Percentiles rank a stretch among this genome's conserved stretches.
Conservation (phyloP, 208 protist species). For the Leishmania aethiopica region DNA sequence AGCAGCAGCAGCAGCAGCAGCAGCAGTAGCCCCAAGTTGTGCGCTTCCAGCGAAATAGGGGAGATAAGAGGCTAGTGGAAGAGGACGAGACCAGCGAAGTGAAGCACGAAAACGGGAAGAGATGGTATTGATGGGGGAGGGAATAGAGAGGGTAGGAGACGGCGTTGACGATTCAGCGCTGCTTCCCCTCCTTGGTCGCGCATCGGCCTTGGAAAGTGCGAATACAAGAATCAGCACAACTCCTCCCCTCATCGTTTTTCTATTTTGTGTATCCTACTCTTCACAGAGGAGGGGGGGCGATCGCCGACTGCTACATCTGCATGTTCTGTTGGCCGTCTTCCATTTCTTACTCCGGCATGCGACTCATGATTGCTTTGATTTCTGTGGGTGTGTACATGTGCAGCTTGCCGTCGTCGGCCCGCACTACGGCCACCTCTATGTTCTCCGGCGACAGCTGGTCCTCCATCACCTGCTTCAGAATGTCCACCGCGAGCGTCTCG, state of each 20-base stretch:
- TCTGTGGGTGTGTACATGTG: constrained; percentile 89
- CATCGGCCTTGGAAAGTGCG: neutral
- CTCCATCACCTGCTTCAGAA: constrained; percentile 99
- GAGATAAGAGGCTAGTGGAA: neutral
- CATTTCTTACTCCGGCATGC: constrained; percentile 37
- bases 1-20: neutral
- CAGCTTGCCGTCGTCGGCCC: constrained; percentile 78
- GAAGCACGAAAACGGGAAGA: neutral
- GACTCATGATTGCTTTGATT: constrained; percentile 92
- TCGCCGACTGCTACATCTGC: neutral
- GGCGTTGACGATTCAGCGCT: neutral
- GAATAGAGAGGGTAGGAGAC: neutral
- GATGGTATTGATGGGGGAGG: neutral
- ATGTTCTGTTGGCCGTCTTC: neutral
- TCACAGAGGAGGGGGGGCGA: neutral
- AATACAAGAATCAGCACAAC: neutral
- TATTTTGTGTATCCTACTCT: neutral
- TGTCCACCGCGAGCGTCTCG: constrained; percentile 95
- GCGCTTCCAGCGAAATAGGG: neutral
- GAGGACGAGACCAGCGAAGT: neutral
- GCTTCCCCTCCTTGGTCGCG: neutral
- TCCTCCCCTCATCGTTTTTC: neutral
- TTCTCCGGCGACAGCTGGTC: constrained; percentile 97
- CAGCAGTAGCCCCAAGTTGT: neutral
- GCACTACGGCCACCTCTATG: constrained; percentile 96